Evolutionary conservation across 139 green algal species (phyloP).

Genomic region (Closterium sp.): DNA sequence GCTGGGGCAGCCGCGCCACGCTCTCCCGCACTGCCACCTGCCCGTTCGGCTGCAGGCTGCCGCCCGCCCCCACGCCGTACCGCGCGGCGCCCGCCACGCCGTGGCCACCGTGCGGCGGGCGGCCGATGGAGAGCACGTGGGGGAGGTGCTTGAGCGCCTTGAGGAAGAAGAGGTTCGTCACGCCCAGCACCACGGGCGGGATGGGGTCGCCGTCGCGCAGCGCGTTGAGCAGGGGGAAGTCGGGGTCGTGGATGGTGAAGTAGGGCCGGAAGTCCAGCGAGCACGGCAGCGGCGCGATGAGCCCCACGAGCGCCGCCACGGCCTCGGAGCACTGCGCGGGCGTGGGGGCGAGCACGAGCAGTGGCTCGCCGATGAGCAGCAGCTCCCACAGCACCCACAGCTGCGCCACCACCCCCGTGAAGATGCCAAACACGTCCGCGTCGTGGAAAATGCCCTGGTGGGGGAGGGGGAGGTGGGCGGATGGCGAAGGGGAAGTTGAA

Average conservation of each 20-base stretch:
- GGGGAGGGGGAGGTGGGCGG: not conserved
- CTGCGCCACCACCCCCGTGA: slow-evolving; percentile 49
- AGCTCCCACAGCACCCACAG: slow-evolving; percentile 86
- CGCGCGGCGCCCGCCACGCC: slow-evolving; percentile 34
- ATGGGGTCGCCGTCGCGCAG: slow-evolving; percentile 37
- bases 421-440: slow-evolving; percentile 58
- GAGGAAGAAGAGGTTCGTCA: slow-evolving; percentile 83
- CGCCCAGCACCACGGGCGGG: slow-evolving; percentile 57
- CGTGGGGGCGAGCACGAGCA: slow-evolving; percentile 73
- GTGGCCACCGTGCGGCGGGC: not conserved
- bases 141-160: slow-evolving; percentile 61
- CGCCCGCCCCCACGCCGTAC: slow-evolving; percentile 27
- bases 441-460: slow-evolving; percentile 54
- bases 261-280: slow-evolving; percentile 79
- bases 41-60: slow-evolving; percentile 26
- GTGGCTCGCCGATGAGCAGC: slow-evolving; percentile 69
- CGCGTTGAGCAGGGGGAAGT: slow-evolving; percentile 63
- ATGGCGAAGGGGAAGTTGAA: not conserved
- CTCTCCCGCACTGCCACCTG: slow-evolving; percentile 3
- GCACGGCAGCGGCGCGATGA: slow-evolving; percentile 81
- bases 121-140: slow-evolving; percentile 48
- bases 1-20: not conserved
- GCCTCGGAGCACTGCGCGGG: slow-evolving; percentile 65
- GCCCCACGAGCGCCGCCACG: slow-evolving; percentile 69
- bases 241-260: slow-evolving; percentile 87